Conservation (phyloP, 2,329 filamentous ascomycete genomes). For the Ophiostoma perfectum region DNA sequence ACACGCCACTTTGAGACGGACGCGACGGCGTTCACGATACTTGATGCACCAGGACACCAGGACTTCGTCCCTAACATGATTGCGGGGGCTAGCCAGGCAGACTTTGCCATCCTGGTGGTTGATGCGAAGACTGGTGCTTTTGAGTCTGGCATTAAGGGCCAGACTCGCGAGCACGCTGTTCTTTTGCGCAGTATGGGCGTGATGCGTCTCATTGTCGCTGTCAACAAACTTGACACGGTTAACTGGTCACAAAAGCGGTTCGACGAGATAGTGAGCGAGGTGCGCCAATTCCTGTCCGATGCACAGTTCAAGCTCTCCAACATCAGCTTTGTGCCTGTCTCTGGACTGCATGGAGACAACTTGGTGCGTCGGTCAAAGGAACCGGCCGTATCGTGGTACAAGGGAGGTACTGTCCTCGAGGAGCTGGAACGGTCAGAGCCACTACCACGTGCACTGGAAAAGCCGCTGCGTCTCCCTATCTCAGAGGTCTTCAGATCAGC, state of each 20-base stretch:
- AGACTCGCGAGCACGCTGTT: constrained; percentile 89
- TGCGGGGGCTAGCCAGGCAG: constrained; percentile 88
- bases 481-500: constrained; percentile 79
- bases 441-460: constrained; percentile 62
- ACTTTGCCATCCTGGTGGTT: constrained; percentile 91
- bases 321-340: constrained; percentile 81
- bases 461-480: constrained; percentile 80
- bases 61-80: constrained; percentile 99
- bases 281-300: constrained; percentile 72
- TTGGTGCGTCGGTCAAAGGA: constrained; percentile 58
- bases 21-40: constrained; percentile 80
- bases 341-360: constrained; percentile 84
- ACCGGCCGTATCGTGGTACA: constrained; percentile 68
- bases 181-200: constrained; percentile 88
- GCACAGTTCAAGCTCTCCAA: constrained; percentile 79
- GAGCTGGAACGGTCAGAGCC: constrained; percentile 81
- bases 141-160: constrained; percentile 85
- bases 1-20: constrained; percentile 92
- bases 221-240: constrained; percentile 92
- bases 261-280: constrained; percentile 76
- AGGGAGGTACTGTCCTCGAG: constrained; percentile 69
- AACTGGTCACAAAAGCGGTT: constrained; percentile 79
- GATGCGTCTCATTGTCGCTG: constrained; percentile 76
- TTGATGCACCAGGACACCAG: constrained; percentile 89
- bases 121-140: constrained; percentile 88